Evolutionary conservation across 257 asterid species (phyloP), one percentile per base, ranked within the genome.

Genomic region (Scutellaria galericulata): DNA sequence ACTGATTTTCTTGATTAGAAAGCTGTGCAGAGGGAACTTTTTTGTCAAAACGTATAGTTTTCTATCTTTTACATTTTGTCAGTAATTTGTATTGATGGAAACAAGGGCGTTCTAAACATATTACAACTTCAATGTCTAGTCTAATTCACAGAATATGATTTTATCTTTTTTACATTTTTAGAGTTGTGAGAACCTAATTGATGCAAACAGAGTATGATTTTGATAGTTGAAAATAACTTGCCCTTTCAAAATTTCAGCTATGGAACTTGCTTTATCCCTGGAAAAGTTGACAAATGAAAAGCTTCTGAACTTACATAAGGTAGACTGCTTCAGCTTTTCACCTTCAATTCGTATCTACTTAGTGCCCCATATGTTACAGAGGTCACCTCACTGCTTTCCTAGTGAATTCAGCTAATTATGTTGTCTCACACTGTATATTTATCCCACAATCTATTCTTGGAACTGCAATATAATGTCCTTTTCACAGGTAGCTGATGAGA

Each of bases 281-380:
- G 77, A 73, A 64, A 73, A 64, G 66, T 41, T 73, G 63, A 73
- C 77, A 40, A 73, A 73, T 27, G 71, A 73, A 53, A 73, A 73
- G 42, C 77, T 73, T 64, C 78, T 73, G 27, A 64, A 73, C 59
- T 45, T 73, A 46, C 78, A 64, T 66, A 64, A 73, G 78, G 78
- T 64, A 44, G 13, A 24, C 14, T 52, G 42, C 20, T 59, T 72
- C 56, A 64, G 12, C 51, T 54, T 5, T 42, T 35, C 5, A 9
- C 59, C 37, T 11, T 18, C 4, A 61, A 22, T 44, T 44, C 47
- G 35, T 14, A n/a, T 13, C 27, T 10, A 18, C 13, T 27, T 46
- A 2, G 27, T 35, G 7, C 14, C 31, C 35, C 56, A 45, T n/a
- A 24, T 24, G 27, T 24, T 24, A 24, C 27, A 24, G 27, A 24